These are phyloP conservation scores for Aspergillus fumigatus DNA, from an alignment of 2,329 filamentous ascomycete species.

Conservation along the genomic window DNA sequence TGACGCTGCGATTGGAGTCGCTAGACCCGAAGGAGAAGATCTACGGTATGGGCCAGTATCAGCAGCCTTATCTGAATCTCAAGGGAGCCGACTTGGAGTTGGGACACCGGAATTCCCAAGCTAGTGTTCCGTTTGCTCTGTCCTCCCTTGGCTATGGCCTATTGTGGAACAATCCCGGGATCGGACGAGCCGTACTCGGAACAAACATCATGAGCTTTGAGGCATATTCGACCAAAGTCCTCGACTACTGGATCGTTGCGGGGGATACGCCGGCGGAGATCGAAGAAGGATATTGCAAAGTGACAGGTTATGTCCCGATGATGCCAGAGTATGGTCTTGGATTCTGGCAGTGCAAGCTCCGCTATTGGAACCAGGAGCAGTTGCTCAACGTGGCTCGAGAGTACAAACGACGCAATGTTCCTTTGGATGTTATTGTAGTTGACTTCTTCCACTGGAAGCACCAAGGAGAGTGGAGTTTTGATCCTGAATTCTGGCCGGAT, in stretches of 20 bases:
- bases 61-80: constrained; percentile 59
- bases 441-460: constrained; percentile 66
- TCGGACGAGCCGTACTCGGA: constrained; percentile 58
- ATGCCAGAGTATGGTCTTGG: constrained; percentile 66
- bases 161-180: constrained; percentile 62
- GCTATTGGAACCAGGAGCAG: constrained; percentile 64
- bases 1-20: constrained; percentile 58
- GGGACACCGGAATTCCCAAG: constrained; percentile 63
- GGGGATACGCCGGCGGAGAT: constrained; percentile 54
- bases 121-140: constrained; percentile 59
- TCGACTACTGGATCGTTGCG: constrained; percentile 64
- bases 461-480: constrained; percentile 66
- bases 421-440: constrained; percentile 61
- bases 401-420: constrained; percentile 52
- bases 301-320: constrained; percentile 58
- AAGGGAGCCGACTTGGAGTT: constrained; percentile 61
- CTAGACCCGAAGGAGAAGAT: constrained; percentile 53
- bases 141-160: constrained; percentile 60
- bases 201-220: constrained; percentile 60
- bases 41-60: constrained; percentile 67
- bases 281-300: constrained; percentile 51
- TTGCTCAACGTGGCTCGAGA: constrained; percentile 57
- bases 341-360: constrained; percentile 65
- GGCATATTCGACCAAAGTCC: constrained; percentile 51
- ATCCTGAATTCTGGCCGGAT: constrained; percentile 61